A percentile compares a stretch with the other conserved stretches of the same genome.
phyloP scores from a whole-genome alignment of 805 yeast species.

The Starmerella cellae region DNA sequence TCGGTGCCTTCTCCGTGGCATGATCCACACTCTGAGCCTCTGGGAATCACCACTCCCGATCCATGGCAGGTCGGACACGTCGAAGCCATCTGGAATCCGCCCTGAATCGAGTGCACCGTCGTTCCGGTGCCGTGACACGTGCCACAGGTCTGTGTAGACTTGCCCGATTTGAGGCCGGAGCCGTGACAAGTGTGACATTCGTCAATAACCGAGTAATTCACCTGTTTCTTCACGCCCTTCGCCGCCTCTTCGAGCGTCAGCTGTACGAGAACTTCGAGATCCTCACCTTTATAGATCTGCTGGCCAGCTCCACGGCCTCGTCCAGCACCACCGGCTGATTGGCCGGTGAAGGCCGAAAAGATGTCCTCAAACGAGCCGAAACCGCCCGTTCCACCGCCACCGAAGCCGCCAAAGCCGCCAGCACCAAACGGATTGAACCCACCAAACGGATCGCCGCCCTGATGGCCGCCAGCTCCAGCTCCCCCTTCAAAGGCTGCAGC shows the following conservation, averaged over 20 bases:
- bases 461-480: constrained; percentile 33
- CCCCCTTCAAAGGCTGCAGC: constrained; percentile 59
- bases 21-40: constrained; percentile 53
- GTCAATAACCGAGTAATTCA: constrained; percentile 61
- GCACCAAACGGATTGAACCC: constrained; percentile 32
- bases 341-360: constrained; percentile 41
- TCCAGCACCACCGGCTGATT: constrained; percentile 28
- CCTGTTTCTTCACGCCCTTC: constrained; percentile 54
- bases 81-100: constrained; percentile 94
- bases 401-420: constrained; percentile 27
- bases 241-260: constrained; percentile 77
- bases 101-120: constrained; percentile 67
- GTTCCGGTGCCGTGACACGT: constrained; percentile 92
- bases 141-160: constrained; percentile 62
- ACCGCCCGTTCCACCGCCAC: constrained; percentile 31
- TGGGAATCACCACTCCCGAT: constrained; percentile 62
- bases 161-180: constrained; percentile 67
- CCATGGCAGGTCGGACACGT: constrained; percentile 85
- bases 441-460: constrained; percentile 29
- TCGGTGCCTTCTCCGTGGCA: constrained; percentile 89
- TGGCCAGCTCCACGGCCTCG: constrained; percentile 32
- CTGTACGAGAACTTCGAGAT: constrained; percentile 64
- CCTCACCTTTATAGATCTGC: constrained; percentile 78
- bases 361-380: constrained; percentile 46
- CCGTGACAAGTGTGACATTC: constrained; percentile 73